Evolutionary conservation across 1,139 yeast genomes (phyloP).

Genomic region (Spathaspora jeffriesii): DNA sequence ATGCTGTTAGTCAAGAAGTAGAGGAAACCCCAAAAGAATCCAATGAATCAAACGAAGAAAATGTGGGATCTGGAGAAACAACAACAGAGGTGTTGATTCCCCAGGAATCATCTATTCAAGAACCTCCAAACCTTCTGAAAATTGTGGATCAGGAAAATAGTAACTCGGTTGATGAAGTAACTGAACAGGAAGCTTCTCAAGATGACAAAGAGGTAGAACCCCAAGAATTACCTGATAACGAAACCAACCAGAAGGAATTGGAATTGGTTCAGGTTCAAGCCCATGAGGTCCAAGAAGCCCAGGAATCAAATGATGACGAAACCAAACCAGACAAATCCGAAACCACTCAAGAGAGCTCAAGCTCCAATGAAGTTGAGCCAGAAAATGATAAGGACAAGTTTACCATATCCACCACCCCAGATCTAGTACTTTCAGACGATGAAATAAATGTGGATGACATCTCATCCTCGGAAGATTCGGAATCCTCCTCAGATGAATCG

Average conservation of each 20-base stretch:
- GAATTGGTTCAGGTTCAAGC: background rate
- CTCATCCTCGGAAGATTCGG: constrained; percentile 15
- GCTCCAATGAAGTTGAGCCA: background rate
- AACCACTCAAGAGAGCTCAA: background rate
- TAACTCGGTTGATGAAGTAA: background rate
- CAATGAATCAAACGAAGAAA: background rate
- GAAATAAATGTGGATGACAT: constrained; percentile 23
- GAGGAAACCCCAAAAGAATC: background rate
- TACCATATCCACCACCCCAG: constrained; percentile 4
- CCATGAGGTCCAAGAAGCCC: no score
- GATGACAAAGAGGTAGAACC: background rate
- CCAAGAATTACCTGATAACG: background rate
- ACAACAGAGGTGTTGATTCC: background rate
- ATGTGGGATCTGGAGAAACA: background rate
- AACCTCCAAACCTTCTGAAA: no score
- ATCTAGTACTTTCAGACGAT: constrained; percentile 24
- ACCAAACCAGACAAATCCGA: background rate
- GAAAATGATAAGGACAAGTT: constrained; percentile 6
- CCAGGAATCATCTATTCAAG: background rate
- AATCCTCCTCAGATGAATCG: constrained; percentile 12
- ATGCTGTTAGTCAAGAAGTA: background rate
- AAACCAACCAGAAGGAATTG: background rate
- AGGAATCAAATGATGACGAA: background rate
- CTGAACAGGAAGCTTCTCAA: background rate
- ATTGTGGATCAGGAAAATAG: background rate